Evolutionary conservation across 495 filamentous ascomycete species (phyloP).

Genomic region (Xylaria grammica): DNA sequence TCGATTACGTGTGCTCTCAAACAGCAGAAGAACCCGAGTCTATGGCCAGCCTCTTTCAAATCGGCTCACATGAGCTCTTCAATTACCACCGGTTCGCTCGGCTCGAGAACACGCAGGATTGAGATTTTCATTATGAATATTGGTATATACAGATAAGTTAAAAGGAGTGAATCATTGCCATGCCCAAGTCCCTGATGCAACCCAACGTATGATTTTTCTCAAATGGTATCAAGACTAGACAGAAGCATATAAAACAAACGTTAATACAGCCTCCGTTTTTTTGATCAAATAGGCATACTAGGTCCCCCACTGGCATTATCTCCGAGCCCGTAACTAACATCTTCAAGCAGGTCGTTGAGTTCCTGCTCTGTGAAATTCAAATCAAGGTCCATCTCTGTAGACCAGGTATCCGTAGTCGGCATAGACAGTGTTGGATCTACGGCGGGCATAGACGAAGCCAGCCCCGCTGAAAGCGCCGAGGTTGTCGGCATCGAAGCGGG

Average conservation of each 20-base stretch:
- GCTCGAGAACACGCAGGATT: not conserved
- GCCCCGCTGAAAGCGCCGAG: slow-evolving; percentile 1
- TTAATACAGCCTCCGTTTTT: not conserved
- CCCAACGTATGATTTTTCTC: slow-evolving; percentile 34
- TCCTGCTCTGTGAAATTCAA: slow-evolving; percentile 42
- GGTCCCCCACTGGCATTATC: slow-evolving; percentile 8
- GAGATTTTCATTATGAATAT: not conserved
- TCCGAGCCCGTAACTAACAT: slow-evolving; percentile 33
- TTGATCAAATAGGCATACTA: slow-evolving; percentile 19
- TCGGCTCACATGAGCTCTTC: not conserved
- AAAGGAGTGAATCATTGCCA: slow-evolving; percentile 1
- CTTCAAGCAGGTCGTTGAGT: slow-evolving; percentile 45
- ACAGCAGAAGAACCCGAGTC: no score
- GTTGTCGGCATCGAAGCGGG: slow-evolving; percentile 1
- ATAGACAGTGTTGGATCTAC: slow-evolving; percentile 7
- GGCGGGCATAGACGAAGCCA: slow-evolving; percentile 8
- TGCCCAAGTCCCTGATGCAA: not conserved
- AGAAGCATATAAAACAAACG: slow-evolving; percentile 6
- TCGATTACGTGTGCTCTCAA: not conserved
- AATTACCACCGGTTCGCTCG: not conserved
- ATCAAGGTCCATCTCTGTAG: slow-evolving; percentile 35
- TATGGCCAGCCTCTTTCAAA: no score
- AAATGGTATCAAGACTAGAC: slow-evolving; percentile 32
- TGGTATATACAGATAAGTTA: slow-evolving; percentile 6
- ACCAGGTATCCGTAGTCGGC: slow-evolving; percentile 16